phyloP scores from a whole-genome alignment of 176 grass and related monocot genomes.

The Zea mays region Zm-B73-REFERENCE-NAM-5.0 NC_050096.1:186607501-186608000 shows the following conservation, averaged over 20 bases:
- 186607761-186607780: slow-evolving; percentile 31
- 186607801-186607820: slow-evolving; percentile 39
- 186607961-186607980: neutral
- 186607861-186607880: slow-evolving; percentile 53
- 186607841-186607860: slow-evolving; percentile 61
- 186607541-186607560: slow-evolving; percentile 49
- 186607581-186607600: slow-evolving; percentile 62
- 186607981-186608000: neutral
- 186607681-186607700: slow-evolving; percentile 39
- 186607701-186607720: slow-evolving; percentile 28
- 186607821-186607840: slow-evolving; percentile 53
- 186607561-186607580: slow-evolving; percentile 53
- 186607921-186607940: slow-evolving; percentile 8
- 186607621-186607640: slow-evolving; percentile 3
- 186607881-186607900: slow-evolving; percentile 52
- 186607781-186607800: slow-evolving; percentile 35
- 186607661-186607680: slow-evolving; percentile 46
- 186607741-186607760: slow-evolving; percentile 35
- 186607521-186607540: slow-evolving; percentile 42
- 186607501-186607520: slow-evolving; percentile 38
- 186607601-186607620: slow-evolving; percentile 9
- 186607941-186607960: neutral
- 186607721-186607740: slow-evolving; percentile 21
- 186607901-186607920: slow-evolving; percentile 38
- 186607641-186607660: neutral